A percentile compares a stretch with the other conserved stretches of the same genome.
Conservation (phyloP, 352 stramenopile genomes). For the Phytopythium delawarense region DNA sequence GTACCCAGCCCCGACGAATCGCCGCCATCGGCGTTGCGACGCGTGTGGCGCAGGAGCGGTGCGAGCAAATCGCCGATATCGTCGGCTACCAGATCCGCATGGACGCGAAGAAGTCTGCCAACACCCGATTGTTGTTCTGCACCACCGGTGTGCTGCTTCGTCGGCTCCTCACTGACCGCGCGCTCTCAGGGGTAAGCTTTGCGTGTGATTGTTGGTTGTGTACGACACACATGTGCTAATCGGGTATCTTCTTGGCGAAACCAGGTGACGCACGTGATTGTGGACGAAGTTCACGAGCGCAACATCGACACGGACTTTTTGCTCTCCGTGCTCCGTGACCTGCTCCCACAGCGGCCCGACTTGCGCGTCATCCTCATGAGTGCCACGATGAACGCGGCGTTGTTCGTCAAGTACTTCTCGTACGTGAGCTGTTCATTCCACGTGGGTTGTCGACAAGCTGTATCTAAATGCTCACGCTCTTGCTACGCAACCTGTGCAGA, state of each 20-base stretch:
- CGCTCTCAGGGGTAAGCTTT: conserved; percentile 64
- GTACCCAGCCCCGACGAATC: conserved; percentile 94
- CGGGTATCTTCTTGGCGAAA: background rate
- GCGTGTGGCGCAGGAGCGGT: conserved; percentile 94
- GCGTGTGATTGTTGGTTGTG: background rate
- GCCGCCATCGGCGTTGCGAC: conserved; percentile 95
- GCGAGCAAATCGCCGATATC: conserved; percentile 79
- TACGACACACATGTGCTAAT: background rate
- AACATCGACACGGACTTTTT: conserved; percentile 97
- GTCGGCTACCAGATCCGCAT: conserved; percentile 96
- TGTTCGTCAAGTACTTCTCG: conserved; percentile 89
- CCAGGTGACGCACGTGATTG: conserved; percentile 94
- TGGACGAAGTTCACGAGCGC: conserved; percentile 99
- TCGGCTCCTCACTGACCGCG: conserved; percentile 88
- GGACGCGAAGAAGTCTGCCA: conserved; percentile 85
- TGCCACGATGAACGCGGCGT: conserved; percentile 91
- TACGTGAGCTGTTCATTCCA: conserved; percentile 15
- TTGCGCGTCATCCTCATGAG: conserved; percentile 96
- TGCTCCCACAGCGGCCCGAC: conserved; percentile 65
- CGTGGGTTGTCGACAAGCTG: background rate
- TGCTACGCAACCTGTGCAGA: background rate
- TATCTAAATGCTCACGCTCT: background rate
- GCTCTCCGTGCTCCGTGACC: conserved; percentile 88
- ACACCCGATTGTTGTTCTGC: conserved; percentile 94
- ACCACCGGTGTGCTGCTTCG: conserved; percentile 95